Conservation (phyloP, 2,329 filamentous ascomycete species). For the Pseudocercospora vitis region DNA sequence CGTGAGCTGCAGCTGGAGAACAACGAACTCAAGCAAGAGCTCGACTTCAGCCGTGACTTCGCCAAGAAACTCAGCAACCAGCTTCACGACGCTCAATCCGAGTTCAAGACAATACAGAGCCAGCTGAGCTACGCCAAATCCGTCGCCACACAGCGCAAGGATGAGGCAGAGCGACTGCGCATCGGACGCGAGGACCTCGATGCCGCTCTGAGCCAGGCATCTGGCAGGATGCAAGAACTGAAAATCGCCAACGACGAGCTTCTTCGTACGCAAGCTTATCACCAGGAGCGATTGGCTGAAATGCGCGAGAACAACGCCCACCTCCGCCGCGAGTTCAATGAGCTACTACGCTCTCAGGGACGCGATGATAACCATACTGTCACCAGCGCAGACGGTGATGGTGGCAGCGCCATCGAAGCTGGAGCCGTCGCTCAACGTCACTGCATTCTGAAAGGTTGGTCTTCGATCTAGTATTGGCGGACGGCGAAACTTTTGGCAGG, state of each 20-base stretch:
- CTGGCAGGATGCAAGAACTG: neutral
- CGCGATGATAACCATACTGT: neutral
- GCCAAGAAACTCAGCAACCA: conserved; percentile 4
- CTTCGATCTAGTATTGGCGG: neutral
- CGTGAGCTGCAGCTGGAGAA: neutral
- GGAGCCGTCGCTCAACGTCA: neutral
- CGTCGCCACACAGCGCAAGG: conserved; percentile 3
- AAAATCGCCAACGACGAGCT: neutral
- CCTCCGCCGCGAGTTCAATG: conserved; percentile 10
- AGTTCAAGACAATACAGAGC: conserved; percentile 5
- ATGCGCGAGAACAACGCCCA: conserved; percentile 9
- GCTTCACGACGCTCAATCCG: conserved; percentile 3
- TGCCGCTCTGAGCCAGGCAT: neutral
- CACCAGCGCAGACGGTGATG: neutral
- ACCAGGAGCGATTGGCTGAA: neutral
- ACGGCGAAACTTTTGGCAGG: no score
- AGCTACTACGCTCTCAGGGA: conserved; percentile 2
- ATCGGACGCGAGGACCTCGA: neutral
- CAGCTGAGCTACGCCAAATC: conserved; percentile 10
- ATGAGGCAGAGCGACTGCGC: conserved; percentile 6
- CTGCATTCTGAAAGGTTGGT: neutral
- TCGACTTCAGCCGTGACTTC: conserved; percentile 4
- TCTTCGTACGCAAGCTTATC: neutral
- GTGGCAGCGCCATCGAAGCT: no score
- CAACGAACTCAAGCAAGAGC: conserved; percentile 5